Base-by-base conservation (phyloP, 345 rosid species). In the Durio zibethinus region DNA sequence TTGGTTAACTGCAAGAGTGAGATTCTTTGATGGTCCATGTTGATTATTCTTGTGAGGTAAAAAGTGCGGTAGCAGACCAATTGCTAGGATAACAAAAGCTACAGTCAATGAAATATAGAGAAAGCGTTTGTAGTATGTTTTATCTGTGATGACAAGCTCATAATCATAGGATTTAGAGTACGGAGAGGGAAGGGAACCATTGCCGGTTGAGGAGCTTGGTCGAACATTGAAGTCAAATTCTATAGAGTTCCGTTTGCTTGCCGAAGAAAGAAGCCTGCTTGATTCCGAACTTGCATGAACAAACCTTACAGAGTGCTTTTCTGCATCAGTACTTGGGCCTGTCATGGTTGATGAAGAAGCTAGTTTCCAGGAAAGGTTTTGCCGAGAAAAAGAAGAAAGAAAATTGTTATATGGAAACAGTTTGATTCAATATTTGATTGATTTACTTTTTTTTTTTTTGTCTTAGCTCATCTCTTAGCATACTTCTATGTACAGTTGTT, bases 1-100 rank as follows among this genome's bases (percentile, higher is more conserved):
- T 65, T 81, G 92, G 59, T 74, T 86, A 54, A 89, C 57, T 18
- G 90, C 90, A 29, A 90, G 83, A 0, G 91, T 86, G 77, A 89
- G 85, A 81, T 90, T 89, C 85, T 76, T 87, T 7, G 87, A 79
- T 50, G 33, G 21, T 1, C 71, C 80, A 75, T 77, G 80, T 53
- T 77, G 89, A 7, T 73, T 38, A 52, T 83, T 80, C 36, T 78
- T 82, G 62, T 45, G 84, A 57, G 87, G 90, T 78, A 87, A 67
- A 74, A 87, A 85, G 40, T 79, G 82, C 23, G 78, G 33, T 9
- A 86, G 16, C 3, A 85, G 78, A 65, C 80, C 69, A 69, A 81
- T 47, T 9, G 80, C 77, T 10, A 82, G n/a, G 52, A 80, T 52
- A 29, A 85, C 31, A 31, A 84, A 40, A 71, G 80, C 48, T 3